Evolutionary conservation across 192 early-diverging fungal species (phyloP).

Genomic region (Linnemannia zychae): DNA sequence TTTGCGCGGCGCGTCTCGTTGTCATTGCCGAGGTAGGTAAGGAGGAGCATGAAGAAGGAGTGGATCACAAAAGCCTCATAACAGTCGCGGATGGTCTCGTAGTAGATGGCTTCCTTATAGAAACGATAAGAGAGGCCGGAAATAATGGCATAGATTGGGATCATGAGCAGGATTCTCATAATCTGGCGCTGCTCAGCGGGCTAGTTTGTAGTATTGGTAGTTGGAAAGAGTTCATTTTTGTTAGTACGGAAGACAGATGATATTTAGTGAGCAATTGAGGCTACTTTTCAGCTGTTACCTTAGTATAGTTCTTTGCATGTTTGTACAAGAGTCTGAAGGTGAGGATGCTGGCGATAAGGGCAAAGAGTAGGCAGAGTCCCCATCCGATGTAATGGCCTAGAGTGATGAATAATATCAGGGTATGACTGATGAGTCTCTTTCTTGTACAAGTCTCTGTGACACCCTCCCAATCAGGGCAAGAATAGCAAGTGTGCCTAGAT

Average conservation of each 20-base stretch:
- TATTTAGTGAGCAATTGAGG: not conserved
- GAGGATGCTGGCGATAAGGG: conserved; percentile 64
- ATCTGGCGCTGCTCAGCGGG: conserved; percentile 81
- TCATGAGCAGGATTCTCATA: conserved; percentile 81
- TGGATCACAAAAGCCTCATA: conserved; percentile 84
- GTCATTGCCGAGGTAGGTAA: conserved; percentile 73
- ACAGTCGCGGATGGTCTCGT: conserved; percentile 75
- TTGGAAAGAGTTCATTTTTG: not conserved
- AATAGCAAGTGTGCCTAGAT: not conserved
- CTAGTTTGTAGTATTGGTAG: not conserved
- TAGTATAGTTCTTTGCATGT: conserved; percentile 70
- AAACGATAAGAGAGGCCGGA: conserved; percentile 78
- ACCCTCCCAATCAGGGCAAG: not conserved
- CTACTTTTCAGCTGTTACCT: conserved; percentile 22
- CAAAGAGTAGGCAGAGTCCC: conserved; percentile 67
- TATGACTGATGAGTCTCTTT: not conserved
- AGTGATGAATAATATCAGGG: not conserved
- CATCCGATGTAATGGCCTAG: conserved; percentile 72
- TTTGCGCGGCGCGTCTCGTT: conserved; percentile 57
- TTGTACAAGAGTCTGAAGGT: conserved; percentile 62
- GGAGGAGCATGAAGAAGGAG: conserved; percentile 79
- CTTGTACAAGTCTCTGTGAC: not conserved
- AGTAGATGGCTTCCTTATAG: conserved; percentile 77
- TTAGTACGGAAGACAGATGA: not conserved
- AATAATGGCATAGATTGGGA: conserved; percentile 80